Percentiles rank a stretch among this genome's conserved stretches.
Conservation (phyloP, 345 rosid genomes). For the Moringa oleifera region DNA sequence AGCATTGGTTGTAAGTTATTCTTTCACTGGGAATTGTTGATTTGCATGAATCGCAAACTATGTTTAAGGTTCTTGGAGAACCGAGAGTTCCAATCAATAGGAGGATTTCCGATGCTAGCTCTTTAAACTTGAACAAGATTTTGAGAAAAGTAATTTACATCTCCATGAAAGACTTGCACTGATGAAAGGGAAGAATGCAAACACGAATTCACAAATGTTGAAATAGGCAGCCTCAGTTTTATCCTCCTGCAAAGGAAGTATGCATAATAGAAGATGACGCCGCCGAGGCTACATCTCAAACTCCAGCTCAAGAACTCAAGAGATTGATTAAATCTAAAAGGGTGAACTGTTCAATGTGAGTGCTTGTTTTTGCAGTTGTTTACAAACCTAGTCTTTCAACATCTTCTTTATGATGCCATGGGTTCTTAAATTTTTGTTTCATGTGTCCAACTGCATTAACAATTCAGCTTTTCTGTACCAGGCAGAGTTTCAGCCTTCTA, state of each 20-base stretch:
- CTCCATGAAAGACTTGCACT: conserved; percentile 55
- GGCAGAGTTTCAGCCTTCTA: conserved; percentile 90
- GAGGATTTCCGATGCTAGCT: too few relatives aligned
- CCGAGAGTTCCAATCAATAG: too few relatives aligned
- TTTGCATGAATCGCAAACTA: too few relatives aligned
- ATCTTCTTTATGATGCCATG: background rate
- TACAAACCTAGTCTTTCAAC: background rate
- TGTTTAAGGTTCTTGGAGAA: too few relatives aligned
- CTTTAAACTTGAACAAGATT: too few relatives aligned
- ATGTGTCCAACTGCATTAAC: background rate
- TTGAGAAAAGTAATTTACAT: too few relatives aligned
- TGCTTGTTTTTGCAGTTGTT: conserved; percentile 7
- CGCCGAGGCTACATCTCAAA: conserved; percentile 23
- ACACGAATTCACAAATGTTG: conserved; percentile 21
- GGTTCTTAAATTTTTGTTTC: background rate
- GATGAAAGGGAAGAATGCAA: conserved; percentile 32
- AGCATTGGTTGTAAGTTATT: too few relatives aligned
- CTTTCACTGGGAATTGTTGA: too few relatives aligned
- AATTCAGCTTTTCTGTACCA: conserved; percentile 27
- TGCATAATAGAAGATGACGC: conserved; percentile 37
- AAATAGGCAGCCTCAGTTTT: conserved; percentile 32
- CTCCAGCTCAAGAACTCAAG: conserved; percentile 15
- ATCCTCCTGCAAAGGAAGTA: conserved; percentile 33
- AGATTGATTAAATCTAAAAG: conserved; percentile 22
- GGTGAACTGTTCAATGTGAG: conserved; percentile 36